These are phyloP conservation scores for Pisolithus orientalis DNA, from an alignment of 768 basidiomycete genomes.

Conservation along the genomic window DNA sequence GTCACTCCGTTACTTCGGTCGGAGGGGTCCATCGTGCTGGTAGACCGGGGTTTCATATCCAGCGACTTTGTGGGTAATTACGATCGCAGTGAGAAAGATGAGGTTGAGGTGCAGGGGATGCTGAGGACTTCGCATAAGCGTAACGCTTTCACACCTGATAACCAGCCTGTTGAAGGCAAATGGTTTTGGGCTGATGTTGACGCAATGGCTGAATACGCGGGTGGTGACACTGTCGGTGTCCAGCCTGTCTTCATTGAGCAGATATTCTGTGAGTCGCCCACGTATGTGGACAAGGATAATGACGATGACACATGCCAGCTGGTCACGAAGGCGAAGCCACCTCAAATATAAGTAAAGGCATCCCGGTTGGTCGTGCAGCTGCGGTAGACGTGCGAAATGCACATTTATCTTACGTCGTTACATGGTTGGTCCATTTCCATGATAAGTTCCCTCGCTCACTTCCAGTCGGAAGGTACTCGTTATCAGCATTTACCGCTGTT, in stretches of 20 bases:
- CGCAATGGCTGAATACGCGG: constrained; percentile 71
- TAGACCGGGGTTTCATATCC: constrained; percentile 88
- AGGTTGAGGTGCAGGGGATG: constrained; percentile 81
- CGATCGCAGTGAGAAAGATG: constrained; percentile 37
- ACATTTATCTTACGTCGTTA: constrained; percentile 91
- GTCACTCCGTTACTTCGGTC: constrained; percentile 80
- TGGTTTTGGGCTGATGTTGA: constrained; percentile 93
- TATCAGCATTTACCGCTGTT: constrained; percentile 76
- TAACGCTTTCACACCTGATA: constrained; percentile 85
- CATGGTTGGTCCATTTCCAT: constrained; percentile 56
- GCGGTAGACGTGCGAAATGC: constrained; percentile 87
- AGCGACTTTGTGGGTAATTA: constrained; percentile 43
- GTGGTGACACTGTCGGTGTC: constrained; percentile 63
- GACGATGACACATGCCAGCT: constrained; percentile 41
- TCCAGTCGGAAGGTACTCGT: constrained; percentile 62
- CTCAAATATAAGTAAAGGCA: constrained; percentile 54
- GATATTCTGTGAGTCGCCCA: constrained; percentile 66
- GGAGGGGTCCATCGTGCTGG: constrained; percentile 78
- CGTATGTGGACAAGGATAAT: not conserved
- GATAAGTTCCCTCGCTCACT: constrained; percentile 8
- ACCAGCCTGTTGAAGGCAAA: constrained; percentile 66
- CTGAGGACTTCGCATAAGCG: constrained; percentile 69
- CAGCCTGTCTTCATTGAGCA: constrained; percentile 90
- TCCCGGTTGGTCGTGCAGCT: constrained; percentile 80
- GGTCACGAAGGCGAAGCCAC: constrained; percentile 76